Base-by-base conservation (phyloP, 2,329 filamentous ascomycete species). In the Alternaria sp. region DNA sequence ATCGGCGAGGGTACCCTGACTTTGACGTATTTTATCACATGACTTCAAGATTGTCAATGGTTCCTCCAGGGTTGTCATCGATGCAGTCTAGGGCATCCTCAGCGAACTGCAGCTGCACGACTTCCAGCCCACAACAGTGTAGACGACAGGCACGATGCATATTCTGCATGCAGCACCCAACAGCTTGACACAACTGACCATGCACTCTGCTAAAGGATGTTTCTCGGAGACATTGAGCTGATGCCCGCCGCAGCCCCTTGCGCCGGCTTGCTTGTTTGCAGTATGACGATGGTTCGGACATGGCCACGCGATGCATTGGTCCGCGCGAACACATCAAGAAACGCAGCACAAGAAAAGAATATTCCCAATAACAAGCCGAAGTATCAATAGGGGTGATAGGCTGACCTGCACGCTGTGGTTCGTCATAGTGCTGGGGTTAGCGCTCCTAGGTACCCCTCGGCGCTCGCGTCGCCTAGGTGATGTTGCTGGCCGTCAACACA, bases 381-480 rank as follows among this genome's bases (percentile, higher is more conserved):
- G 14, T 45, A 41, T 28, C 18, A 49, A 49, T 58, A 54, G 56
- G 54, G 49, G 60, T 51, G 47, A 18, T 51, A 26, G 41, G 30
- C n/a, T 26, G 41, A 50, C 37, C 37, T 15, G 14, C 14, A 53
- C 12, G 49, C 30, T 1, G 30, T 11, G 45, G 25, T 58, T 60
- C 56, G 44, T 55, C 56, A 41, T 63, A 53, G 56, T 51, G 53
- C 49, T 61, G 60, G 33, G 58, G 30, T 49, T 71, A 64, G 69
- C 66, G 67, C 61, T 66, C 37, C 37, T 41, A 41, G 37, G 37
- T 41, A 51, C 63, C 66, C 67, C 69, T 68, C 49, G 49, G 30
- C 49, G 49, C 49, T 53, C 62, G 61, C 69, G 73, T 76, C 70
- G 68, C 71, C 62, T 51, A 53, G 68, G 73, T 69, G 67, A 70